Evolutionary conservation across 331 rosid species (phyloP).

Genomic region (Dryas integrifolia): DNA sequence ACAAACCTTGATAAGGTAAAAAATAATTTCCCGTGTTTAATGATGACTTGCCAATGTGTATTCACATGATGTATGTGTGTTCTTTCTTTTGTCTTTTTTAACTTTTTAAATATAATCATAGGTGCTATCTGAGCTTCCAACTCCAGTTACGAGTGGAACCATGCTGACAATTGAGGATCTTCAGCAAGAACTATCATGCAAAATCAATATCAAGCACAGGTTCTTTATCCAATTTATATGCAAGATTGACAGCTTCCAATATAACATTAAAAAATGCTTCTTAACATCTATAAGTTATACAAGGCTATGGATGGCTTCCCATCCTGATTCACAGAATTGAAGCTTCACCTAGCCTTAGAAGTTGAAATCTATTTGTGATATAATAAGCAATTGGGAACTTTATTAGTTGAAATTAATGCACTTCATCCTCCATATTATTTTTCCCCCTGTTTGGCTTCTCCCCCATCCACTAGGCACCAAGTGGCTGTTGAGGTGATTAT

Average conservation of each 20-base stretch:
- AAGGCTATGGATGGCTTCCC: background rate
- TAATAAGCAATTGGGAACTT: background rate
- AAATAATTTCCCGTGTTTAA: constrained; percentile 17
- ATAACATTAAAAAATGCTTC: background rate
- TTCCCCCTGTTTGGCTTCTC: background rate
- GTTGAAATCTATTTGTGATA: background rate
- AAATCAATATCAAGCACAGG: constrained; percentile 89
- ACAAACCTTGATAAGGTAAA: constrained; percentile 89
- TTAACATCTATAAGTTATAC: background rate
- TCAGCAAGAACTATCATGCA: constrained; percentile 81
- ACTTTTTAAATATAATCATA: constrained; percentile 20
- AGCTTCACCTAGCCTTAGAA: background rate
- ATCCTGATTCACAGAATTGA: background rate
- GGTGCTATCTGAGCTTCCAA: constrained; percentile 87
- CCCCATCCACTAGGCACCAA: background rate
- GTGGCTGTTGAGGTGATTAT: background rate
- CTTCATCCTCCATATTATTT: background rate
- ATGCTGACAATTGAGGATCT: constrained; percentile 82
- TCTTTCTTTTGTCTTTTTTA: background rate
- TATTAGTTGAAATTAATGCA: background rate
- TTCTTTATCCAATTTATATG: constrained; percentile 18
- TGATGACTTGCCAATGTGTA: background rate
- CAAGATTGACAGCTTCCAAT: constrained; percentile 5
- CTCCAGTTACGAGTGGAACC: constrained; percentile 77
- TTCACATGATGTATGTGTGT: constrained; percentile 4